These are phyloP conservation scores for Lactarius hatsudake DNA, from an alignment of 768 basidiomycete species.

Conservation along the genomic window DNA sequence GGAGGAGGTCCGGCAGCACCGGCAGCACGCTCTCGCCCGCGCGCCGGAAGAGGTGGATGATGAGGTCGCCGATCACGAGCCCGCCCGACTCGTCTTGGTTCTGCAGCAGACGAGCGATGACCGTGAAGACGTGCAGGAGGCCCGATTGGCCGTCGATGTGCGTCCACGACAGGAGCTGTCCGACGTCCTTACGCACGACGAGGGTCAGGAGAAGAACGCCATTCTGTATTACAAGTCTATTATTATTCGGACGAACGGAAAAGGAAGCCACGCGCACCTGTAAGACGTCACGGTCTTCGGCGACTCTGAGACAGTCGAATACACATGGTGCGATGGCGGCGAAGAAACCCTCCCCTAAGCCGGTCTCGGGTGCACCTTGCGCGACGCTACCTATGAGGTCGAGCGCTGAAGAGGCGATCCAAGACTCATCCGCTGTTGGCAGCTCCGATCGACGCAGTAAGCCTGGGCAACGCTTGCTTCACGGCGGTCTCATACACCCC, in stretches of 20 bases:
- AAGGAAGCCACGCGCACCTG: conserved; percentile 47
- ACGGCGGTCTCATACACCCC: conserved; percentile 73
- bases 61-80: conserved; percentile 89
- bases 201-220: conserved; percentile 79
- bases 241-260: not conserved
- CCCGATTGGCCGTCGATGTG: conserved; percentile 68
- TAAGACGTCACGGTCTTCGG: conserved; percentile 85
- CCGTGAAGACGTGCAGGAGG: conserved; percentile 65
- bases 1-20: conserved; percentile 82
- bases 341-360: conserved; percentile 81
- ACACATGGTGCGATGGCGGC: conserved; percentile 68
- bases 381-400: conserved; percentile 76
- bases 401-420: conserved; percentile 76
- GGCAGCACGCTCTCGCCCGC: conserved; percentile 79
- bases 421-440: conserved; percentile 63
- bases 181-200: conserved; percentile 82
- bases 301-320: conserved; percentile 61
- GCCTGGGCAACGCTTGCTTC: conserved; percentile 65
- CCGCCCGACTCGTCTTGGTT: conserved; percentile 89
- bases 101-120: conserved; percentile 76
- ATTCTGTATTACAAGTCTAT: conserved; percentile 47
- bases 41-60: conserved; percentile 86
- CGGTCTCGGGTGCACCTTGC: conserved; percentile 56
- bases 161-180: conserved; percentile 76
- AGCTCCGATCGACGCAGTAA: conserved; percentile 62